Evolutionary conservation across 2,329 filamentous ascomycete genomes (phyloP), one percentile per base, ranked within the genome.

Genomic region (Exophiala spinifera): DNA sequence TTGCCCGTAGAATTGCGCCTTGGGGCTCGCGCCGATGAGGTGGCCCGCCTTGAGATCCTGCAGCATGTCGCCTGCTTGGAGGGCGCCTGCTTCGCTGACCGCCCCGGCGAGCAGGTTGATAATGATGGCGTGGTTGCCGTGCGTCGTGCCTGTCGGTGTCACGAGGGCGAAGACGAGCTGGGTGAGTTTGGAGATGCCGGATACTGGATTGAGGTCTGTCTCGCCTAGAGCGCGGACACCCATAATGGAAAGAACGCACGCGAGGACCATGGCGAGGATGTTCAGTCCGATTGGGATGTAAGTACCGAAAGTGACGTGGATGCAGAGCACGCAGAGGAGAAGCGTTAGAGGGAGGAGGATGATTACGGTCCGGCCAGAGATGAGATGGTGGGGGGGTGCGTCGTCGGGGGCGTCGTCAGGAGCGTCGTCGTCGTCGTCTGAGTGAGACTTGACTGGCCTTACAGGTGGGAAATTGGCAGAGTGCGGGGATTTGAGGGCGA

Each of bases 31-130:
- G 10, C 92, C 91, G 1, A 99, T 80, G 0, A 99, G 76, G 70
- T 99, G 91, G 0, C 94, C 94, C 0, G 94, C 96, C 71, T 99
- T 99, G 25, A 99, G 80, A 68, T 99, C 94, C 69, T 99, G 94
- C 81, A 99, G 89, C 51, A 99, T 83, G 70, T 99, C 94, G 7
- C 94, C 94, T 2, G 94, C 92, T 75, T 99, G 94, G 3, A 97
- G 77, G 3, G 94, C 94, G 4, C 94, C 88, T 3, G 86, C 84
- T 70, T 91, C 88, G 10, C 84, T 87, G 25, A 99, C 86, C 0
- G 94, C 94, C 7, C 94, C 94, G 0, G 92, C 94, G 5, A 99
- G 84, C 1, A 99, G 81, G 67, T 99, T 99, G 67, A 96, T 95
- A 52, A 96, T 80, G n/a, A 99, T 86, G 11, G 90, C 89, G 37